Base-by-base conservation (phyloP, 352 stramenopile genomes). In the Phytophthora cajani region DNA sequence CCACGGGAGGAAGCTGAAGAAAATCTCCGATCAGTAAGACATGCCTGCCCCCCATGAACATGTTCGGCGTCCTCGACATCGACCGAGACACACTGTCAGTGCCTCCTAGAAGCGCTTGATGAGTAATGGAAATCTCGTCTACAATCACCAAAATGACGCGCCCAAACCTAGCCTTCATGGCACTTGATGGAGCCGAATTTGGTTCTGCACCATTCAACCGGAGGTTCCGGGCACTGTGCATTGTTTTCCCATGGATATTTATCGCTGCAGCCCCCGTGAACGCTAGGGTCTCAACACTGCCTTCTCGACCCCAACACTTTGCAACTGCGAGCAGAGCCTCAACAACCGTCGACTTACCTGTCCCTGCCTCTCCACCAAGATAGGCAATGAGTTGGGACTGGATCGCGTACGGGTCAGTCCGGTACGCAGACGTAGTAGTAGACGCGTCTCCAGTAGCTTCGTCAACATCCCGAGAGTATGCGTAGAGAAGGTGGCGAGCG, bases 1-100 rank as follows among this genome's bases (percentile, higher is more conserved):
- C 44, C 8, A 75, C 47, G 2, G 67, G 62, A 3, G 64, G 71
- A 1, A 81, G 33, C 12, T 81, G 75, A 0, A 73, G 14, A 30
- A 60, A 77, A 30, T 82, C 72, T 10, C 66, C 69, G 36, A 49
- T 40, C 0, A 82, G 9, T 1, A 78, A 6, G 0, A 74, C 17
- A 38, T 80, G 75, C 11, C 62, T 78, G 0, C 69, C 69, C 3
- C 69, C 75, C 72, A 82, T 78, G 21, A 64, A 44, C 10, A 67
- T 32, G 0, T 25, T 1, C 0, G 23, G 33, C 10, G 1, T 16
- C n/a, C 8, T 21, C 3, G 65, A 58, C 40, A 78, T 69, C 1
- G 11, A 38, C 0, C 49, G 50, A 5, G 42, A 71, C 0, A 64
- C 42, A 40, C 9, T 47, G 7, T 76, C 75, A 0, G 42, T 71